Evolutionary conservation across 306 rosid genomes (phyloP).

Genomic region (Acacia melanoxylon): DNA sequence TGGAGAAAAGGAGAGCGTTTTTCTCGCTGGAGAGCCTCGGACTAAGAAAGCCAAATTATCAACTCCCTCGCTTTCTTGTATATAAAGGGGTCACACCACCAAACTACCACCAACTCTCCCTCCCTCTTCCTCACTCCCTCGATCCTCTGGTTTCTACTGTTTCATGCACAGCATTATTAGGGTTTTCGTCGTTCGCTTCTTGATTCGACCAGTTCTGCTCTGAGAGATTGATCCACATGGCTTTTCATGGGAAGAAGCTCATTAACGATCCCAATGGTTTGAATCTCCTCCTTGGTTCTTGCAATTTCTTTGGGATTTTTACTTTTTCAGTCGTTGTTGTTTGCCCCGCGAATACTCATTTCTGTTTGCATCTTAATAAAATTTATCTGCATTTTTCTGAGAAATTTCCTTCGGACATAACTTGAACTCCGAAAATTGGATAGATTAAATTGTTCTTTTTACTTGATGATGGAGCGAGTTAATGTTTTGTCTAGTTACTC

Average conservation of each 20-base stretch:
- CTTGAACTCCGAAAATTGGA: slow-evolving; percentile 2
- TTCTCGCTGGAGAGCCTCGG: slow-evolving; percentile 19
- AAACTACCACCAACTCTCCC: slow-evolving; percentile 40
- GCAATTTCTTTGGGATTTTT: not conserved
- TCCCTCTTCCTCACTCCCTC: slow-evolving; percentile 6
- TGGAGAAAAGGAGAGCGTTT: not conserved
- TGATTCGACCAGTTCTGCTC: slow-evolving; percentile 1
- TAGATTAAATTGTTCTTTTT: not conserved
- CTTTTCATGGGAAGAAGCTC: slow-evolving; percentile 76
- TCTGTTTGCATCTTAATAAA: not conserved
- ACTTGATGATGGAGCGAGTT: slow-evolving; percentile 1
- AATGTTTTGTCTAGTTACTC: not conserved
- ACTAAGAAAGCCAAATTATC: slow-evolving; percentile 35
- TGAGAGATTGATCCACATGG: slow-evolving; percentile 48
- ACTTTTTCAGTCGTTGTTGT: not conserved
- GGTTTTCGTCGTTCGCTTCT: slow-evolving; percentile 42
- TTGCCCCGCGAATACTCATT: not conserved
- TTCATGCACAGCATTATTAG: slow-evolving; percentile 57
- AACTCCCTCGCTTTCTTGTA: slow-evolving; percentile 47
- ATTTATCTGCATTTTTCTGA: slow-evolving; percentile 9
- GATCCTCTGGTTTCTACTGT: slow-evolving; percentile 13
- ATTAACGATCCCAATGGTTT: slow-evolving; percentile 78
- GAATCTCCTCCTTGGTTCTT: slow-evolving; percentile 22
- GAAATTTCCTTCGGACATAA: not conserved
- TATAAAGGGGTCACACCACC: slow-evolving; percentile 36